Conservation (phyloP, 2,329 filamentous ascomycete species). For the Fonsecaea nubica region DNA sequence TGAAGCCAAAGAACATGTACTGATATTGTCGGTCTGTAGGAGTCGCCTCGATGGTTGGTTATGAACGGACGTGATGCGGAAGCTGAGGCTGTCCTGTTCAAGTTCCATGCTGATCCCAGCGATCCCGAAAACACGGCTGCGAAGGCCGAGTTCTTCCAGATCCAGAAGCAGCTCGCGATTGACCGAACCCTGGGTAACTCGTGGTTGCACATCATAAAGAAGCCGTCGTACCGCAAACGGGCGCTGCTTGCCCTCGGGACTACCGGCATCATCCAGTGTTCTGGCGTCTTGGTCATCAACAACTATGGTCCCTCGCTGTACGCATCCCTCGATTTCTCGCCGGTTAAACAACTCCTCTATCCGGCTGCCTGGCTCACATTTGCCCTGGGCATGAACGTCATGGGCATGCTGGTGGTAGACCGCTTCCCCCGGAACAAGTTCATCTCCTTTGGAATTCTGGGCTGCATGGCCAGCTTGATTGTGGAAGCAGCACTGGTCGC, state of each 20-base stretch:
- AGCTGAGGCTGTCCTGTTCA: constrained; percentile 33
- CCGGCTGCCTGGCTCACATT: constrained; percentile 34
- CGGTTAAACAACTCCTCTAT: constrained; percentile 39
- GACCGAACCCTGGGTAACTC: constrained; percentile 33
- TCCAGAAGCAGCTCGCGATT: constrained; percentile 35
- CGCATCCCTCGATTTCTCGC: constrained; percentile 52
- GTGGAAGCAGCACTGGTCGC: constrained; percentile 49
- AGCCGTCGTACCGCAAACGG: constrained; percentile 35
- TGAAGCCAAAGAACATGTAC: too few species aligned
- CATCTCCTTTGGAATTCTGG: constrained; percentile 47
- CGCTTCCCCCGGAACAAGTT: constrained; percentile 33
- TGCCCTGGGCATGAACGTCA: constrained; percentile 35
- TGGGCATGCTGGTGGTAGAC: constrained; percentile 34
- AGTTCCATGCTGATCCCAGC: constrained; percentile 28
- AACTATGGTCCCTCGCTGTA: constrained; percentile 56
- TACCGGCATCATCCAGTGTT: constrained; percentile 43
- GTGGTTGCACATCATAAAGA: constrained; percentile 34
- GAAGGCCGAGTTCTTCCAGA: constrained; percentile 39
- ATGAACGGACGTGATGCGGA: constrained; percentile 37
- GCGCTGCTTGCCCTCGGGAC: constrained; percentile 32
- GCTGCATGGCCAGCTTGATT: constrained; percentile 50
- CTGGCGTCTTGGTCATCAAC: constrained; percentile 49
- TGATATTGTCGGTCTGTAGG: constrained; percentile 6
- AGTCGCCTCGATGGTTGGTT: constrained; percentile 36
- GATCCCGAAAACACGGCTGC: constrained; percentile 29